A percentile compares a stretch with the other conserved stretches of the same genome.
These are phyloP conservation scores for Coriolopsis trogii DNA, from an alignment of 1,284 basidiomycete species.

Conservation along the genomic window DNA sequence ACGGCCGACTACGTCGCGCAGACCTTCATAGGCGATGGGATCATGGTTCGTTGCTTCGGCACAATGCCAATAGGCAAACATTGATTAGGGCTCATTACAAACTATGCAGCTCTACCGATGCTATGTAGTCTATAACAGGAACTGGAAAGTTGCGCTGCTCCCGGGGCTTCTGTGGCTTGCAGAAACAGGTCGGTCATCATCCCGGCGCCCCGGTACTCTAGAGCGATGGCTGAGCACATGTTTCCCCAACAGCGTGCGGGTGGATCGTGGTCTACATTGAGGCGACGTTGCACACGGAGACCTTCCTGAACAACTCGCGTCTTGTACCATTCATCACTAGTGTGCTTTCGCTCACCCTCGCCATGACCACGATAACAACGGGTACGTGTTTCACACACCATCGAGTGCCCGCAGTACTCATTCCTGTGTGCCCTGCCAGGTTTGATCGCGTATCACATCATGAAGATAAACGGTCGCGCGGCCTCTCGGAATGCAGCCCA, in stretches of 20 bases:
- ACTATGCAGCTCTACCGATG: conserved; percentile 32
- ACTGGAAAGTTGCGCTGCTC: conserved; percentile 12
- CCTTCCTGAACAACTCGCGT: background rate
- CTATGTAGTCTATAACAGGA: conserved; percentile 27
- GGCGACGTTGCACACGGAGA: background rate
- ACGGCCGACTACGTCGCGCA: conserved; percentile 21
- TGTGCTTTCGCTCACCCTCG: conserved; percentile 40
- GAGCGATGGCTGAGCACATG: no score
- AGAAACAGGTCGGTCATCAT: background rate
- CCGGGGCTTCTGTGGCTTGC: background rate
- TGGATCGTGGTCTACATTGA: background rate
- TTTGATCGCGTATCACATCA: conserved; percentile 41
- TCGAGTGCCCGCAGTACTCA: background rate
- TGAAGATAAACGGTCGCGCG: conserved; percentile 24
- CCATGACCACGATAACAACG: conserved; percentile 40
- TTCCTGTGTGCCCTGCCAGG: no score
- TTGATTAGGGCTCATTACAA: background rate
- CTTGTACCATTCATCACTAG: conserved; percentile 41
- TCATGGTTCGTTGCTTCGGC: conserved; percentile 25
- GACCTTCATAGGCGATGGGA: conserved; percentile 29
- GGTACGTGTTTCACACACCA: conserved; percentile 23
- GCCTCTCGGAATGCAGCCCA: background rate
- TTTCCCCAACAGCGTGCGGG: background rate
- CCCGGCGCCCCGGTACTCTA: background rate
- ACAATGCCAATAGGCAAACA: background rate